Evolutionary conservation across 1,139 yeast species (phyloP), one percentile per base, ranked within the genome.

Genomic region (Blastobotrys arbuscula): DNA sequence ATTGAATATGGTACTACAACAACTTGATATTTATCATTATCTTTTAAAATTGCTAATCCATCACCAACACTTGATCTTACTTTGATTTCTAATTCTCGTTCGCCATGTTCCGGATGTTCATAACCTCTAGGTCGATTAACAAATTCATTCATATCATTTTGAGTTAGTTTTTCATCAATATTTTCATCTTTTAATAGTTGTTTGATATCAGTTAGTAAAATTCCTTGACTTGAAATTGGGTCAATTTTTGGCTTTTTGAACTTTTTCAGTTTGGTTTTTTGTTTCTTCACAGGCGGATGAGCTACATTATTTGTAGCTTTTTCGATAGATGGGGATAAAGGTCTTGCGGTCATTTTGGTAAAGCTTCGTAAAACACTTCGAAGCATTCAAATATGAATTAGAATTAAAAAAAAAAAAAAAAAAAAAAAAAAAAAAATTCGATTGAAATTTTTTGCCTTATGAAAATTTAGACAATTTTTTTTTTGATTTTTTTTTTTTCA

Each of bases 1-100:
- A 86, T 71, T 3, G 90, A 85, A 69, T 85, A 92, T 13, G 98
- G 98, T 5, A 92, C 79, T 12, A 87, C 69, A 2, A 75, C 77
- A n/a, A 77, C 68, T 21, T 52, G 53, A 7, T 36, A 45, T 16
- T 31, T 45, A 20, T 51, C 56, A 13, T 45, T 51, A n/a, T 56
- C 58, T 15, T 54, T 52, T 47, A 53, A 45, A 10, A 67, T 40
- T 1, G 68, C 73, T 19, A 71, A 52, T 1, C 75, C 75, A 34
- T 69, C 70, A 13, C 97, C 97, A 55, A 81, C 84, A 1, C 96
- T 84, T 10, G 87, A 73, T 30, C 84, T 68, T 44, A 71, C 72
- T 31, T 75, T 58, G 33, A 92, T 73, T 52, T 75, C 65, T n/a
- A 85, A 89, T 52, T 79, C 69, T 0, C 70, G 65, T 1, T 80